phyloP scores from a whole-genome alignment of 306 rosid genomes.

The Lagenaria siceraria region DNA sequence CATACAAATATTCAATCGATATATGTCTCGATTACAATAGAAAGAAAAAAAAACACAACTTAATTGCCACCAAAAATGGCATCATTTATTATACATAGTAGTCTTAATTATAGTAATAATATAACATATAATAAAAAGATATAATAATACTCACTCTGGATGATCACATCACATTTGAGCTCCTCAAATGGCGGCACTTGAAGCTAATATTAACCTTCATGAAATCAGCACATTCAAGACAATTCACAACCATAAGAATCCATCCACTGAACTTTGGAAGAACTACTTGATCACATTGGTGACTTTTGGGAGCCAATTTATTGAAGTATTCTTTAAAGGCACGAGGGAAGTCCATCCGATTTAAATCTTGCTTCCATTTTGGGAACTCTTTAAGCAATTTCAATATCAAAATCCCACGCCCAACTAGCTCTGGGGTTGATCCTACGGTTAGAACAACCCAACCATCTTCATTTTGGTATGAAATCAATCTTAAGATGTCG shows the following conservation, averaged over 20 bases:
- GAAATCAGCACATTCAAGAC: conserved; percentile 35
- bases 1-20: neutral
- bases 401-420: conserved; percentile 23
- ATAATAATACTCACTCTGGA: neutral
- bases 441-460: conserved; percentile 34
- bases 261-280: conserved; percentile 20
- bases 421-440: conserved; percentile 15
- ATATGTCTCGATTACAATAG: neutral
- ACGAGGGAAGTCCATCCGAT: conserved; percentile 16
- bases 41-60: neutral
- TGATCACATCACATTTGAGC: neutral
- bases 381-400: conserved; percentile 27
- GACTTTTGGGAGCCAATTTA: conserved; percentile 11
- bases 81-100: neutral
- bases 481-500: conserved; percentile 35
- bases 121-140: neutral
- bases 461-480: conserved; percentile 34
- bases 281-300: neutral
- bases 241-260: conserved; percentile 24
- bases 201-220: conserved; percentile 30
- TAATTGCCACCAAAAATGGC: neutral
- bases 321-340: neutral
- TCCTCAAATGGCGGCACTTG: conserved; percentile 41
- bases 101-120: neutral
- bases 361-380: conserved; percentile 22